Evolutionary conservation across 2,329 filamentous ascomycete genomes (phyloP), one percentile per base, ranked within the genome.

Genomic region (Botryosphaeria agaves): DNA sequence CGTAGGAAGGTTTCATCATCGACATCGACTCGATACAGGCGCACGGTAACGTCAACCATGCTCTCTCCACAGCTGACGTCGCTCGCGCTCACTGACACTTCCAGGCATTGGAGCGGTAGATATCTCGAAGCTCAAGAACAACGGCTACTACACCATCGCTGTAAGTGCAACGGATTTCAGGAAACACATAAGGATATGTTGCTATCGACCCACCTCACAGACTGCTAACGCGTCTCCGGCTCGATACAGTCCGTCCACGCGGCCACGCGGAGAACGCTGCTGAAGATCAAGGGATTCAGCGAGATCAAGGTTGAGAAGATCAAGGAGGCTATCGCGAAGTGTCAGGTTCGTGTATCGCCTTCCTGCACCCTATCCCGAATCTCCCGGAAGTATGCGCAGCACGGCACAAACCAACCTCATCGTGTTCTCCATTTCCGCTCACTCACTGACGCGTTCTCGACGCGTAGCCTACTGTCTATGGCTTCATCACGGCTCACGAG

Each of bases 281-380:
- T 71, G 31, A 76, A 71, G 46, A 76, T 78, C 48, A 76, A 75
- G 43, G 74, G 73, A 6, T 76, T 77, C 49, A 76, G 72, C 34
- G 73, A 77, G 45, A 60, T 70, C 43, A 78, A 78, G 48, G 73
- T 77, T 3, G 73, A 78, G 38, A 78, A 77, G 48, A 63, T 78
- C 45, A 77, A 75, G 44, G 74, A 78, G 40, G 73, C 73, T 29
- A 62, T 72, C 32, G 59, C 61, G 27, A 75, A 75, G 47, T 71
- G 66, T 35, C 53, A 66, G 47, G 68, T 71, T 48, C 32, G 51
- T 42, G 4, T 23, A 29, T 7, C 21, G 9, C 9, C 7, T 7
- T 23, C 4, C 7, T 23, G 9, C 3, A 12, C 21, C 21, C 4
- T 21, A 7, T 9, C 9, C 4, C 9, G 21, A 9, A 11, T 23